A percentile compares a stretch with the other conserved stretches of the same genome.
Conservation (phyloP, 306 rosid genomes). For the Cucurbita ficifolia region DNA sequence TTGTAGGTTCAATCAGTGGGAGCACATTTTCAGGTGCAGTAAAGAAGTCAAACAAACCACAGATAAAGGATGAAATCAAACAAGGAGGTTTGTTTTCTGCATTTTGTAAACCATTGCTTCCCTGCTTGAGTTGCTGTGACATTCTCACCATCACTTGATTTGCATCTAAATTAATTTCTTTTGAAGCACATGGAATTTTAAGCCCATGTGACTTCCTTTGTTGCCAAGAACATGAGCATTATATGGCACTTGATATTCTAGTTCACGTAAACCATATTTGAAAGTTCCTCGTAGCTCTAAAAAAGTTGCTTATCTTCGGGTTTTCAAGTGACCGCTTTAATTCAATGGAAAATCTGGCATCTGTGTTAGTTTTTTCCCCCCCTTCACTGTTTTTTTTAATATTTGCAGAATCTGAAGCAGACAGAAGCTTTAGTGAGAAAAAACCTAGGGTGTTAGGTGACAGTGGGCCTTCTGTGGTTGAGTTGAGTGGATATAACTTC, state of each 20-base stretch:
- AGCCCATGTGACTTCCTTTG: not conserved
- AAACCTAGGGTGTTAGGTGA: conserved; percentile 58
- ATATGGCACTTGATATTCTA: not conserved
- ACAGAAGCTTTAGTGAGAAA: conserved; percentile 64
- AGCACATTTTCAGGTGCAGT: conserved; percentile 31
- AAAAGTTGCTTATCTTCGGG: not conserved
- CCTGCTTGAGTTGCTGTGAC: not conserved
- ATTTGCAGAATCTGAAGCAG: conserved; percentile 38
- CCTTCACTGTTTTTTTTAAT: not conserved
- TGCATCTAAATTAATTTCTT: not conserved
- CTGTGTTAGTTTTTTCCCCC: not conserved
- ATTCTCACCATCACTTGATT: not conserved
- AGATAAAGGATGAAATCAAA: conserved; percentile 32
- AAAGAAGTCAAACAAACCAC: conserved; percentile 36
- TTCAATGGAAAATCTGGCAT: not conserved
- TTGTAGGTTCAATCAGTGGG: conserved; percentile 22
- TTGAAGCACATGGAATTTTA: not conserved
- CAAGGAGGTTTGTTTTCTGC: conserved; percentile 45
- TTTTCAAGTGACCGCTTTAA: not conserved
- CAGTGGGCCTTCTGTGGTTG: conserved; percentile 45
- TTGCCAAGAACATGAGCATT: not conserved
- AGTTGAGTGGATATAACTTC: conserved; percentile 66
- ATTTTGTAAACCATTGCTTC: not conserved
- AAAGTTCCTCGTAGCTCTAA: not conserved
- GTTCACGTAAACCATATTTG: not conserved